Base-by-base conservation (phyloP, 495 filamentous ascomycete genomes). In the Pyronema domesticum region DNA sequence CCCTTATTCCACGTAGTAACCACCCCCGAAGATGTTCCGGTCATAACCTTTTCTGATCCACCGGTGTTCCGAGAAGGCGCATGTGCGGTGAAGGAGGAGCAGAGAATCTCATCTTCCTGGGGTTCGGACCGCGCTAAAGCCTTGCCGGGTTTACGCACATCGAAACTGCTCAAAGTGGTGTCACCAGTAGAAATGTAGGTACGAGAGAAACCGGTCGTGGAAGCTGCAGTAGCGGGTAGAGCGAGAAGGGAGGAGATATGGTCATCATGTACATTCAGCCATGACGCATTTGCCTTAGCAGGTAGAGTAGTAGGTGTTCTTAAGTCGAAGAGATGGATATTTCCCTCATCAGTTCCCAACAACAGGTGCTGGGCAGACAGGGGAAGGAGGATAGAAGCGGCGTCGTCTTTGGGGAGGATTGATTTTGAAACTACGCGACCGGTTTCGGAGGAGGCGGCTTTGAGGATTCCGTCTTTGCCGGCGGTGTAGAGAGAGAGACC, bases 131-230 rank as follows among this genome's bases (percentile, higher is more conserved):
- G 79, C 15, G 87, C 80, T 9, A 95, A 68, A 0, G 94, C 83
- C 5, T 86, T 86, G 1, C 43, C 54, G 6, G 59, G 57, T 35
- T 80, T 73, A 18, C 91, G 78, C 6, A 94, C 71, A 69, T 98
- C 91, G 1, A 86, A 89, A 37, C 95, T 79, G 7, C 86, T 85
- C 13, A 96, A 70, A 1, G 88, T 95, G 0, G 84, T 87, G 19
- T 86, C 88, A 42, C 91, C 93, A 0, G 89, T 95, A 6, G 81
- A 86, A 18, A 95, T 74, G 80, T 86, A 96, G 68, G 95, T 89
- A 63, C 94, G 93, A 65, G 80, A 80, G 68, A 82, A 87, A 2
- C 88, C 87, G 1, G 80, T 86, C 0, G 83, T 91, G 62, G 81
- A 86, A 10, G 81, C 77, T 1, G 77, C 70, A 3, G 82, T 81